These are phyloP conservation scores for Aspergillus viridinutans DNA, from an alignment of 2,329 filamentous ascomycete genomes.

Conservation along the genomic window DNA sequence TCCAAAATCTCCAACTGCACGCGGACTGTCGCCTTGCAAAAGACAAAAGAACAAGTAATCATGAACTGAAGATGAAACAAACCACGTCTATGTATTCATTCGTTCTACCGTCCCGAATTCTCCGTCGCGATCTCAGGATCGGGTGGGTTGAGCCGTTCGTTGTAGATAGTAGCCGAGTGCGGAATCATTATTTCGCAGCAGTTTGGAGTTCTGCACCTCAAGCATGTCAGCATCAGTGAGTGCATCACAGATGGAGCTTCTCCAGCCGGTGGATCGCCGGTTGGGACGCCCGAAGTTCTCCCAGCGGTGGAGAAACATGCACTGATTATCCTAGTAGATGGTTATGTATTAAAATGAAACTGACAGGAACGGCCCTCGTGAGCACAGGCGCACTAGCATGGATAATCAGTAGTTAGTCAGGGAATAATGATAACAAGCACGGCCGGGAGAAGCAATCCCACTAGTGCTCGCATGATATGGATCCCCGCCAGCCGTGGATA, in stretches of 20 bases:
- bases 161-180: background rate
- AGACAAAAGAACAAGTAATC: background rate
- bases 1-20: background rate
- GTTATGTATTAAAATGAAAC: background rate
- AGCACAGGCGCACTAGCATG: too few species aligned
- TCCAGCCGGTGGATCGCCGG: slow-evolving; percentile 2
- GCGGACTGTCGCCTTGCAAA: background rate
- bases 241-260: background rate
- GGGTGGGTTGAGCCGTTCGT: too few species aligned
- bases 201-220: background rate
- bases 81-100: background rate
- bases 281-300: background rate
- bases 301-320: slow-evolving; percentile 3
- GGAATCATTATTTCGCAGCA: background rate
- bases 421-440: too few species aligned
- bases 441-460: too few species aligned
- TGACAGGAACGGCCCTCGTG: background rate
- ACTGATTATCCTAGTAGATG: background rate
- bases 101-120: background rate
- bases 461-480: too few species aligned
- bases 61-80: background rate
- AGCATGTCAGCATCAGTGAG: background rate
- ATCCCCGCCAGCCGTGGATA: background rate
- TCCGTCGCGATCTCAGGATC: background rate
- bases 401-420: too few species aligned